phyloP scores from a whole-genome alignment of 306 rosid species.

The Ziziphus jujuba region DNA sequence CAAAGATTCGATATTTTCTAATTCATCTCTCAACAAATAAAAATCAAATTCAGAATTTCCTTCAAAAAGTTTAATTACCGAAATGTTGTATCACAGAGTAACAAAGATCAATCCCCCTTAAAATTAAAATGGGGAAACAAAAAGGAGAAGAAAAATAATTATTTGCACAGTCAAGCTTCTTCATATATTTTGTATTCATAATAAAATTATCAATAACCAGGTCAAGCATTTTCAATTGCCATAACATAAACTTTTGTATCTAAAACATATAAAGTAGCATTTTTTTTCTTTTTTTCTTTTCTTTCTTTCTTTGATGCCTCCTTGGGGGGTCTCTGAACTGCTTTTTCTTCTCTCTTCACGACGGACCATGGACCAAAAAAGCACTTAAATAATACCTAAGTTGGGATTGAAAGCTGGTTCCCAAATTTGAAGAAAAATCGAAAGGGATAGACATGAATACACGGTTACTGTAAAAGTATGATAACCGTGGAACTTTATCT shows the following conservation, averaged over 20 bases:
- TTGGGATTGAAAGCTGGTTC: slow-evolving; percentile 45
- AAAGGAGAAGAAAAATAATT: slow-evolving; percentile 21
- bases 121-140: slow-evolving; percentile 24
- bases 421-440: slow-evolving; percentile 40
- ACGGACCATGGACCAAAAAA: slow-evolving; percentile 45
- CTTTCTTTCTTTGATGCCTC: no score
- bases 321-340: slow-evolving; percentile 53
- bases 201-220: slow-evolving; percentile 59
- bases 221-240: slow-evolving; percentile 58
- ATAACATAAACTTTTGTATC: slow-evolving; percentile 55
- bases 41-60: not conserved
- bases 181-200: slow-evolving; percentile 60
- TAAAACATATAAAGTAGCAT: slow-evolving; percentile 41
- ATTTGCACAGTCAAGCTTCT: slow-evolving; percentile 49
- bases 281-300: no score
- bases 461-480: slow-evolving; percentile 37
- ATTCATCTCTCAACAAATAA: no score
- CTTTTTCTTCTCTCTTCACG: slow-evolving; percentile 37
- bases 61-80: not conserved
- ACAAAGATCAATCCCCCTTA: slow-evolving; percentile 14
- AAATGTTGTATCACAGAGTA: not conserved
- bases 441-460: slow-evolving; percentile 48
- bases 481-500: slow-evolving; percentile 38
- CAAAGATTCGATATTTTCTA: no score
- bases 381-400: slow-evolving; percentile 38